A percentile compares a stretch with the other conserved stretches of the same genome.
Conservation (phyloP, 164 flowering plant genomes). For the Hamamelis virginiana region DNA sequence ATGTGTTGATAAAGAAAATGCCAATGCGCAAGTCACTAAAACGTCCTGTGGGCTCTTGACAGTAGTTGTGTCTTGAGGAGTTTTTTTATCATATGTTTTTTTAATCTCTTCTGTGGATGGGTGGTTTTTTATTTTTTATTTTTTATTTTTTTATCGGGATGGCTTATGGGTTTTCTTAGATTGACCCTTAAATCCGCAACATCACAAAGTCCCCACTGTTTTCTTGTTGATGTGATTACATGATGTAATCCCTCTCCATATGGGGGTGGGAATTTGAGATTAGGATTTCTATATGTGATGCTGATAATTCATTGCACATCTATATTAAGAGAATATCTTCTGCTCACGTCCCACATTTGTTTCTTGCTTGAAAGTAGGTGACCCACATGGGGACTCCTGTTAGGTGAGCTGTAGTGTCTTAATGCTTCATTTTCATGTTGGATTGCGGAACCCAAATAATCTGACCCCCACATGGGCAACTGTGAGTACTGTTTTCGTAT, state of each 20-base stretch:
- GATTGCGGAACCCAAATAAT: background rate
- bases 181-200: background rate
- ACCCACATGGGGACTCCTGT: background rate
- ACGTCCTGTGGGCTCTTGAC: no score
- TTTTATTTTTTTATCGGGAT: no score
- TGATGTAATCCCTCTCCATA: background rate
- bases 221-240: background rate
- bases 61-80: no score
- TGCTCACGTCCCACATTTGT: background rate
- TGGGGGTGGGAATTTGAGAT: background rate
- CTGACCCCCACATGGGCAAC: slow-evolving; percentile 3
- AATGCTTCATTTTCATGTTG: background rate
- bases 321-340: background rate
- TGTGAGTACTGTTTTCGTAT: background rate
- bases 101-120: no score
- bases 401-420: background rate
- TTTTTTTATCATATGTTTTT: no score
- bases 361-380: background rate
- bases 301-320: background rate
- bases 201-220: background rate
- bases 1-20: no score
- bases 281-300: background rate
- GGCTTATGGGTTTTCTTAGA: no score
- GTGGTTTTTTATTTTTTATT: no score
- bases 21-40: no score